Evolutionary conservation across 1,284 basidiomycete genomes (phyloP), one percentile per base, ranked within the genome.

Genomic region (Peniophora sp.): DNA sequence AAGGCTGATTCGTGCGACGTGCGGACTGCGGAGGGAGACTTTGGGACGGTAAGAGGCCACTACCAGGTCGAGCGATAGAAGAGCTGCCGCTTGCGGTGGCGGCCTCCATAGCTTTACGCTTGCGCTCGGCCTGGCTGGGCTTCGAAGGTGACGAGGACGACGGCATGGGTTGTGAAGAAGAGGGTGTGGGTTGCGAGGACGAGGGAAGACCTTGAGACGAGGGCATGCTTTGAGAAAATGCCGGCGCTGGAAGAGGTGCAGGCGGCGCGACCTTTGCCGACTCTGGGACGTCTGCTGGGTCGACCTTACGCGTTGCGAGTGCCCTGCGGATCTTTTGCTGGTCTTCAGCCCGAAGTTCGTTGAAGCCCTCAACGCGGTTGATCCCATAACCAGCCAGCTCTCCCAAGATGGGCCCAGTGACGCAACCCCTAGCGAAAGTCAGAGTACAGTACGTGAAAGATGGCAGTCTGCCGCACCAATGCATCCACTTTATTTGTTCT

Each of bases 401-500:
- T 22, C 60, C 64, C 34, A 89, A 64, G 44, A 83, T 79, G 41
- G 68, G 64, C 3, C 76, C 71, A 6, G 82, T 84, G 11, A 88
- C 79, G 54, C 86, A 89, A 56, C 81, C 83, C 86, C 85, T 88
- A n/a, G 47, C 34, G 53, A 51, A 53, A 27, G 32, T 23, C 23
- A 36, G 51, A 51, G 52, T 46, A 52, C 36, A 50, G 2, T 36
- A 36, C 18, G 50, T 51, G 51, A 43, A 24, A n/a, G 47, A 47
- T 37, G 41, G 55, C 66, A 57, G n/a, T n/a, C n/a, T n/a, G n/a
- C n/a, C n/a, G n/a, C 63, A 86, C 86, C 87, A 88, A 58, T 89
- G 85, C 37, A 78, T 69, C 85, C 85, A 88, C 61, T 81, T 73
- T 2, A 88, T 75, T 0, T 71, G 75, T 61, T 86, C 81, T 46